A percentile compares a stretch with the other conserved stretches of the same genome.
Evolutionary conservation across 495 filamentous ascomycete genomes (phyloP).

Genomic region (Penicillium manginii): DNA sequence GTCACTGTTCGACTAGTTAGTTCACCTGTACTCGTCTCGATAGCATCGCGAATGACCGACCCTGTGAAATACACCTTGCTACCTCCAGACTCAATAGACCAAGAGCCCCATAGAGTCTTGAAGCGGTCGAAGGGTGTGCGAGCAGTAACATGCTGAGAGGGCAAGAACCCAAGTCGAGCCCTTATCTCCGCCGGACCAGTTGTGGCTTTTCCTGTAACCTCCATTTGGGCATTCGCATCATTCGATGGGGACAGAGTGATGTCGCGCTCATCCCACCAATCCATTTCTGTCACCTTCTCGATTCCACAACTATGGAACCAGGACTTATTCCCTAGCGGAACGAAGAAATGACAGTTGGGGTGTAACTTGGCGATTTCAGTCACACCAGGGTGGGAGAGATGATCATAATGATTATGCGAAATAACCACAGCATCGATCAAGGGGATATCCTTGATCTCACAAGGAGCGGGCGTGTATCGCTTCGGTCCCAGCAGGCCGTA

Average conservation of each 20-base stretch:
- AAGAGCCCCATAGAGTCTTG: conserved; percentile 84
- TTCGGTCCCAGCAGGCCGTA: conserved; percentile 73
- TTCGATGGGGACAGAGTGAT: conserved; percentile 59
- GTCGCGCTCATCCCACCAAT: conserved; percentile 93
- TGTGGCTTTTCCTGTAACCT: conserved; percentile 30
- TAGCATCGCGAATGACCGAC: conserved; percentile 26
- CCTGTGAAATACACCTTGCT: conserved; percentile 51
- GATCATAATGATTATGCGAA: conserved; percentile 93
- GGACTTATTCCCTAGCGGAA: conserved; percentile 80
- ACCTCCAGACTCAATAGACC: conserved; percentile 75
- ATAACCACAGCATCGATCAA: conserved; percentile 88
- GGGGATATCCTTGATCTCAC: conserved; percentile 78
- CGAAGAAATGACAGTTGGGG: conserved; percentile 86
- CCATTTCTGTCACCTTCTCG: conserved; percentile 78
- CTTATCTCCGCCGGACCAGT: conserved; percentile 54
- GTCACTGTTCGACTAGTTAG: conserved; percentile 44
- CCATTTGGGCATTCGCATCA: conserved; percentile 23
- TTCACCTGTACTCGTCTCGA: background rate
- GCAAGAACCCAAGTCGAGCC: conserved; percentile 80
- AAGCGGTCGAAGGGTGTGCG: conserved; percentile 68
- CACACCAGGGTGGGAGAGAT: conserved; percentile 77
- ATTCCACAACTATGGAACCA: conserved; percentile 80
- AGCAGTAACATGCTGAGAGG: conserved; percentile 82
- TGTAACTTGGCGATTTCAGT: conserved; percentile 69
- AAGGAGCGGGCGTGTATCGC: conserved; percentile 80